Evolutionary conservation across 1,139 yeast species (phyloP).

Genomic region (Pichia sp.): DNA sequence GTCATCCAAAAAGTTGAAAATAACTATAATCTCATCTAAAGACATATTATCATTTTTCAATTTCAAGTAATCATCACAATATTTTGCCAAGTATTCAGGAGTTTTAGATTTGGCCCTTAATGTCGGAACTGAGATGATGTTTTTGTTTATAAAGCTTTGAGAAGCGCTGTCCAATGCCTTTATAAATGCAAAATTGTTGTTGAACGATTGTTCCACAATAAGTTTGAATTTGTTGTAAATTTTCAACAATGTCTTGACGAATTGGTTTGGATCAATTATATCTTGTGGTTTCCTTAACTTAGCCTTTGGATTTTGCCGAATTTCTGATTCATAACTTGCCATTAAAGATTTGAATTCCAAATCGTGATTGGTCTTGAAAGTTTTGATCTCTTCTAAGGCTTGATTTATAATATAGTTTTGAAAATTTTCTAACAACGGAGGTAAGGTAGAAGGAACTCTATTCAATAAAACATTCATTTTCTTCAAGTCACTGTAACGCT

Average conservation of each 20-base stretch:
- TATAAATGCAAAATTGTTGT: slow-evolving; percentile 69
- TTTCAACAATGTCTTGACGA: slow-evolving; percentile 67
- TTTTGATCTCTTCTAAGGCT: slow-evolving; percentile 62
- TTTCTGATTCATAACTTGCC: too few species aligned
- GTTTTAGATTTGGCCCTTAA: slow-evolving; percentile 55
- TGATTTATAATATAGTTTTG: slow-evolving; percentile 68
- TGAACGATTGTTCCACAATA: slow-evolving; percentile 64
- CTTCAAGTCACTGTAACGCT: slow-evolving; percentile 68
- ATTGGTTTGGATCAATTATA: slow-evolving; percentile 62
- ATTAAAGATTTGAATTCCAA: too few species aligned
- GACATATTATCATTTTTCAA: slow-evolving; percentile 69
- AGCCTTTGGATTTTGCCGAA: not conserved
- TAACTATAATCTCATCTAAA: slow-evolving; percentile 74
- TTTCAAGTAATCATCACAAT: slow-evolving; percentile 76
- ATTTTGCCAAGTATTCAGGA: slow-evolving; percentile 86
- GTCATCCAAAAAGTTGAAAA: slow-evolving; percentile 84
- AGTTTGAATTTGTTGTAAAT: slow-evolving; percentile 62
- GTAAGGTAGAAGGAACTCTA: slow-evolving; percentile 66
- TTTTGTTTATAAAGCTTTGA: slow-evolving; percentile 72
- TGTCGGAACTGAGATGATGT: slow-evolving; percentile 67
- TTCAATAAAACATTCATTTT: slow-evolving; percentile 71
- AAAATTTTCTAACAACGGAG: slow-evolving; percentile 68
- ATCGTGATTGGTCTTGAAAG: slow-evolving; percentile 32
- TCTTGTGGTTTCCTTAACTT: slow-evolving; percentile 21
- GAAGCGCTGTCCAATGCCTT: slow-evolving; percentile 90